Evolutionary conservation across 2,329 filamentous ascomycete species (phyloP).

Genomic region (Ophiostoma angusticollis): DNA sequence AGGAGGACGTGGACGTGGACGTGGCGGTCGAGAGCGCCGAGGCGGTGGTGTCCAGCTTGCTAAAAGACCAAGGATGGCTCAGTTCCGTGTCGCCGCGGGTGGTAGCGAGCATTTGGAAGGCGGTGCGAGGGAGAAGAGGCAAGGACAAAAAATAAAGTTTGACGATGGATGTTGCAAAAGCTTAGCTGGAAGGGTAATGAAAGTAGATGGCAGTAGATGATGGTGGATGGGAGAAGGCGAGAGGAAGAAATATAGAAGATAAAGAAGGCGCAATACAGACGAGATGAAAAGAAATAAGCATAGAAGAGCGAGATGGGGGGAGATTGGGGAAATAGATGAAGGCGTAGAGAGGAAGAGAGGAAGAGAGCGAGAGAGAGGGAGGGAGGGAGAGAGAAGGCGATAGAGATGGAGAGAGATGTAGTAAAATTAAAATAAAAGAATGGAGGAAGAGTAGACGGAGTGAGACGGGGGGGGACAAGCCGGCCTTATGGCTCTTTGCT

Average conservation of each 20-base stretch:
- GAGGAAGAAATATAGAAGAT: no score
- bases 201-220: no score
- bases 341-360: not conserved
- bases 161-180: no score
- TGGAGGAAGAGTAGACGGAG: no score
- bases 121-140: no score
- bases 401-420: no score
- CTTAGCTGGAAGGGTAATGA: constrained; percentile 8
- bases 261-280: not conserved
- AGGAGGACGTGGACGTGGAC: constrained; percentile 23
- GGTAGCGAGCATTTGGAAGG: constrained; percentile 43
- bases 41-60: constrained; percentile 34
- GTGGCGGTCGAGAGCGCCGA: constrained; percentile 26
- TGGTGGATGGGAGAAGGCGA: no score
- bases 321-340: not conserved
- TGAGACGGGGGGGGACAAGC: no score
- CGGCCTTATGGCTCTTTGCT: no score
- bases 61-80: constrained; percentile 38
- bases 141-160: no score
- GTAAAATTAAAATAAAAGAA: no score
- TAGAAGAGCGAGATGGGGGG: not conserved
- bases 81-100: constrained; percentile 40
- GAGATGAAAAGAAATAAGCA: not conserved
- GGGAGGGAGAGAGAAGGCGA: not conserved
- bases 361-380: not conserved